These are phyloP conservation scores for Paraconiothyrium brasiliense DNA, from an alignment of 2,329 filamentous ascomycete genomes.

Conservation along the genomic window DNA sequence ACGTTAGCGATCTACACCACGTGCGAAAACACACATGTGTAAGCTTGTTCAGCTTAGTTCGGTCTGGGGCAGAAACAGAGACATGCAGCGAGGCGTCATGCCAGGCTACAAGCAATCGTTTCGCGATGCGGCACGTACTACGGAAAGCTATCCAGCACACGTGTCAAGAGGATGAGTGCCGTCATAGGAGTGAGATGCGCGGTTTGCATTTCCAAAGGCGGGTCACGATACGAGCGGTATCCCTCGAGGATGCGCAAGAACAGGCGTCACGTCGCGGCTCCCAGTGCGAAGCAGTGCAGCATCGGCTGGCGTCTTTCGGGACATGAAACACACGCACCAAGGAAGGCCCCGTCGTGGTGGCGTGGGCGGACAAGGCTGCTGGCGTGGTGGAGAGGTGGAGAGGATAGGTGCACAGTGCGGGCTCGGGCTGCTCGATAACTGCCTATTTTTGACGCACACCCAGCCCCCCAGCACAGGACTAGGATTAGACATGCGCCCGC, in stretches of 20 bases:
- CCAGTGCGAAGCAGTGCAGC: not conserved
- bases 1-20: not conserved
- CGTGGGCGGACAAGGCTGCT: not conserved
- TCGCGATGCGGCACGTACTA: not conserved
- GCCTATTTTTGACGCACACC: conserved; percentile 12
- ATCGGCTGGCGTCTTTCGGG: not conserved
- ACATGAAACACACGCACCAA: conserved; percentile 8
- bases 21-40: not conserved
- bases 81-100: conserved; percentile 1
- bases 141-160: not conserved
- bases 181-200: conserved; percentile 1
- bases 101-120: not conserved
- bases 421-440: conserved; percentile 9
- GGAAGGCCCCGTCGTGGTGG: not conserved
- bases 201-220: not conserved
- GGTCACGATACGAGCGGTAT: not conserved
- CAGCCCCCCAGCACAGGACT: conserved; percentile 5
- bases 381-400: conserved; percentile 5
- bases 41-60: not conserved
- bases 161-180: not conserved
- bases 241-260: not conserved
- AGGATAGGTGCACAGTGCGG: not conserved
- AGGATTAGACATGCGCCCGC: conserved; percentile 7
- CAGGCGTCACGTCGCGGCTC: conserved; percentile 6
- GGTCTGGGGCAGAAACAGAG: not conserved